Evolutionary conservation across 257 asterid species (phyloP), one percentile per base, ranked within the genome.

Genomic region (Solanum lycopersicoides): DNA sequence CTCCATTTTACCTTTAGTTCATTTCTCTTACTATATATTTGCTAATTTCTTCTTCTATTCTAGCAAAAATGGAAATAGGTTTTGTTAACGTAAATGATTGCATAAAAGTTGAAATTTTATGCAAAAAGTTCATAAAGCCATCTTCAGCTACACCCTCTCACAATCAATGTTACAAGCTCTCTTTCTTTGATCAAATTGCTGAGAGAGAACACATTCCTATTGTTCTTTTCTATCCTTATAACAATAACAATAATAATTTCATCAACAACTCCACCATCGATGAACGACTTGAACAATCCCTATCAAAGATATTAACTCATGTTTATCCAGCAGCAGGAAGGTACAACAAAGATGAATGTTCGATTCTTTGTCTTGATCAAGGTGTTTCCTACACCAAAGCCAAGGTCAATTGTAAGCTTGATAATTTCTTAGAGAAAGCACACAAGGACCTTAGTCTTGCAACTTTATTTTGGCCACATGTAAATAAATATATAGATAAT

Each of bases 311-410:
- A 68, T 73, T 88, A 28, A 56, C 65, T 23, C 35, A 12, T 63
- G 66, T 83, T 45, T 42, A 88, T 20, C 86, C 88, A 3, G 18
- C 79, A 6, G 56, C 88, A 7, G 88, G 89, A 56, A 88, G 88
- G 12, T 73, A 56, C 2, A 0, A 13, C 1, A 18, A 56, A 2
- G 89, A 84, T 74, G 84, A 20, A n/a, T 83, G 63, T 32, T 41
- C 85, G 8, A 45, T 88, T 37, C 23, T 39, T 16, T 88, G 86
- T 16, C 50, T 53, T 79, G 86, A 88, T 84, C 80, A 84, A 28
- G 89, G 88, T 0, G 68, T 88, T 12, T 4, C 35, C 28, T 88
- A n/a, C n/a, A 28, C 66, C 3, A 44, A 73, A 7, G 85, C 85
- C 10, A 41, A 73, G 35, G 80, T 88, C 4, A 73, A 59, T 2